Percentiles rank a stretch among this genome's conserved stretches.
Evolutionary conservation across 1,139 yeast genomes (phyloP).

Genomic region (Kurtzmaniella quercitrusa): DNA sequence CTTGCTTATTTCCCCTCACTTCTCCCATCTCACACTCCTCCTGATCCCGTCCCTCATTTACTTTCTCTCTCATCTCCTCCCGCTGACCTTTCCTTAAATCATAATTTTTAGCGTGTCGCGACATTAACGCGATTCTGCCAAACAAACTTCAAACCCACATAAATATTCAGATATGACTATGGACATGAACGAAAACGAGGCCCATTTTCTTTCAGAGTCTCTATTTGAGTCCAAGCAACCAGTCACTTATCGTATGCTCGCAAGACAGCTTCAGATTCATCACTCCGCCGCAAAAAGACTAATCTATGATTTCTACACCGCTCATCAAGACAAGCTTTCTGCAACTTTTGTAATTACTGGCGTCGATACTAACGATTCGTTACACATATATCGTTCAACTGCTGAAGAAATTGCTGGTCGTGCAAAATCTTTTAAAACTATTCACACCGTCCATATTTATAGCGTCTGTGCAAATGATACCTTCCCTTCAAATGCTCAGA

Average conservation of each 20-base stretch:
- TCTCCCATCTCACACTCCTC: neutral
- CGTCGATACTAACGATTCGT: slow-evolving; percentile 10
- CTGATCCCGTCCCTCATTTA: neutral
- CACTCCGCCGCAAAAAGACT: slow-evolving; percentile 26
- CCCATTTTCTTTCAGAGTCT: slow-evolving; percentile 26
- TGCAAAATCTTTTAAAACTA: slow-evolving; percentile 15
- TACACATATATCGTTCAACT: slow-evolving; percentile 19
- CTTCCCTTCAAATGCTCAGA: slow-evolving; percentile 17
- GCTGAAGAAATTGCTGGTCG: slow-evolving; percentile 8
- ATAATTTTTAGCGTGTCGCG: neutral
- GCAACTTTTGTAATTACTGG: slow-evolving; percentile 38
- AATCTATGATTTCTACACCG: slow-evolving; percentile 28
- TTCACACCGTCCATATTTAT: slow-evolving; percentile 31
- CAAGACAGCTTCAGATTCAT: slow-evolving; percentile 26
- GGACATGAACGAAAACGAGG: slow-evolving; percentile 26
- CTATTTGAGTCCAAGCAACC: slow-evolving; percentile 22
- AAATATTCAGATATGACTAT: slow-evolving; percentile 25
- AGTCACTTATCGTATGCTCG: slow-evolving; percentile 28
- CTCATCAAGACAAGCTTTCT: slow-evolving; percentile 26
- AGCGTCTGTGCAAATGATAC: slow-evolving; percentile 20
- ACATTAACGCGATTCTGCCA: neutral
- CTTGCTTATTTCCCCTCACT: no score
- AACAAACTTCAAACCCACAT: neutral
- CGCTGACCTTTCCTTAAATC: neutral
- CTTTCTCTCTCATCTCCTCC: neutral